phyloP scores from a whole-genome alignment of 371 early-diverging fungal species.

The Rhizopus stolonifer region DNA sequence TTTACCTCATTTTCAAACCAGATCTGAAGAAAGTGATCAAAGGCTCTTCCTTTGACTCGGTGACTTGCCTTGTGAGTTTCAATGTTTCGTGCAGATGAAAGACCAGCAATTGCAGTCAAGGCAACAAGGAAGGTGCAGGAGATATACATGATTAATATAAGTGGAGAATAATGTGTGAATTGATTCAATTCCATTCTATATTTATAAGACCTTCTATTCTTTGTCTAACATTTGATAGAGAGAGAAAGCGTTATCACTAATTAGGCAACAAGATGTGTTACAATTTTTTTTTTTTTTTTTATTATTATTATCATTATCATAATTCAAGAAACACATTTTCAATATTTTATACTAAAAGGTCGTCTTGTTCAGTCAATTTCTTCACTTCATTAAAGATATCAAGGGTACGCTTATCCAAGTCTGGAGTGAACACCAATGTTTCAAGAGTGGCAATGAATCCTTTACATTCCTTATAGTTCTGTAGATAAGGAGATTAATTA shows the following conservation, averaged over 20 bases:
- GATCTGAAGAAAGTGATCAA: conserved; percentile 33
- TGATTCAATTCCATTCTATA: neutral
- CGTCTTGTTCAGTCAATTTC: neutral
- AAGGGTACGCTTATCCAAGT: conserved; percentile 54
- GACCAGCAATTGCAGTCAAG: neutral
- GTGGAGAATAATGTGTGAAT: neutral
- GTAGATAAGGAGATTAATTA: conserved; percentile 8
- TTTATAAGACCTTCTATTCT: neutral
- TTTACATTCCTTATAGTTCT: conserved; percentile 69
- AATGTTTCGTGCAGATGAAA: neutral
- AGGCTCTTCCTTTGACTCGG: conserved; percentile 24
- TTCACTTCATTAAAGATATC: conserved; percentile 60
- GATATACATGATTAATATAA: neutral
- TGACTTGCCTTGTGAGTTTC: neutral
- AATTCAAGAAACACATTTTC: too few species aligned
- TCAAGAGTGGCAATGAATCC: conserved; percentile 67
- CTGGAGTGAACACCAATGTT: conserved; percentile 65
- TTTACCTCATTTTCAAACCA: conserved; percentile 31
- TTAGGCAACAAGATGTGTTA: neutral
- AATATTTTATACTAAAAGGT: neutral
- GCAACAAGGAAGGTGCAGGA: neutral
- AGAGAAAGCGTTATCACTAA: neutral
- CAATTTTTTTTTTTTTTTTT: neutral
- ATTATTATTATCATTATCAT: too few species aligned
- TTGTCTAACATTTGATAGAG: neutral